A percentile compares a stretch with the other conserved stretches of the same genome.
These are phyloP conservation scores for Arabidopsis lyrata DNA, from an alignment of 441 rosid species.

Conservation along the genomic window DNA sequence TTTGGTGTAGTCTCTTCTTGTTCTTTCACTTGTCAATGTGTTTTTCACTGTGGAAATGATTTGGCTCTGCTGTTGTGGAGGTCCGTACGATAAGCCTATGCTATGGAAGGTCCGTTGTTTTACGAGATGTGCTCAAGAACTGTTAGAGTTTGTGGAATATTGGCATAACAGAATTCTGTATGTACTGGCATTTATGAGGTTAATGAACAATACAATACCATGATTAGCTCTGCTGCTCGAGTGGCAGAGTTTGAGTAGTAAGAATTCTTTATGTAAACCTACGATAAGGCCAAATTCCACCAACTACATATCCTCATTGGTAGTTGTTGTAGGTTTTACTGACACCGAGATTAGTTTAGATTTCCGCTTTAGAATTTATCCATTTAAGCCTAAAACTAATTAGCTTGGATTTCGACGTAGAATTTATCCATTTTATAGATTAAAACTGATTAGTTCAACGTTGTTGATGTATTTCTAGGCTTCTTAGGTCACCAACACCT, in stretches of 20 bases:
- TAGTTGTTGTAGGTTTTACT: neutral
- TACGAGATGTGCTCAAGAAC: slow-evolving; percentile 16
- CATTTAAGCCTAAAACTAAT: no score
- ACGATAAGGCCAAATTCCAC: neutral
- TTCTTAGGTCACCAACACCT: neutral
- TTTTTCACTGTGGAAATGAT: neutral
- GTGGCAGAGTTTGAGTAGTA: neutral
- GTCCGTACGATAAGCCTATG: neutral
- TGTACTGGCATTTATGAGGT: neutral
- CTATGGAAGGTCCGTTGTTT: slow-evolving; percentile 21
- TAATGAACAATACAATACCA: neutral
- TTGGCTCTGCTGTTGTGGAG: slow-evolving; percentile 7
- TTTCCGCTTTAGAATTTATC: neutral
- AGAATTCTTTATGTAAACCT: neutral
- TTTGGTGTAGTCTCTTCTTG: slow-evolving; percentile 19
- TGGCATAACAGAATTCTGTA: neutral
- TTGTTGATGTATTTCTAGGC: neutral
- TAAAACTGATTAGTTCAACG: neutral
- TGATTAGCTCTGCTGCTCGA: neutral
- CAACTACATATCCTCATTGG: neutral
- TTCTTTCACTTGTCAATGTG: slow-evolving; percentile 25
- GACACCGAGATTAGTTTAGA: neutral
- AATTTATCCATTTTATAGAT: neutral
- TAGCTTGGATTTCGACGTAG: neutral
- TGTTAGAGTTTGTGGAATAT: neutral